Evolutionary conservation across 2,329 filamentous ascomycete genomes (phyloP).

Genomic region (Xylaria sp.): DNA sequence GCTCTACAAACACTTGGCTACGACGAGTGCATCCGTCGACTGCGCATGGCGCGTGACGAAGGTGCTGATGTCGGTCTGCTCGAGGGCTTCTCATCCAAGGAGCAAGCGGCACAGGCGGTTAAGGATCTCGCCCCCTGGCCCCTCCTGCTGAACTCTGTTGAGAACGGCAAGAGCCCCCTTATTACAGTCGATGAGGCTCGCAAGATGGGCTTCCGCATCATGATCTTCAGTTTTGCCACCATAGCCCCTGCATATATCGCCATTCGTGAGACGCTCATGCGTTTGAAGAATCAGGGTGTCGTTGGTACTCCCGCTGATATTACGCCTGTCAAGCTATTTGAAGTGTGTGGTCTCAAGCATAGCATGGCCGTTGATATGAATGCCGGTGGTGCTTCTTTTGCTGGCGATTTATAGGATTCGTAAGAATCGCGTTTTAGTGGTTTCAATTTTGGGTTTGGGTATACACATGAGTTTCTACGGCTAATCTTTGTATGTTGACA

Average conservation of each 20-base stretch:
- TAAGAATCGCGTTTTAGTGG: neutral
- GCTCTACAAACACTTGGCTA: slow-evolving; percentile 67
- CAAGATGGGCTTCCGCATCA: slow-evolving; percentile 66
- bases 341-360: slow-evolving; percentile 47
- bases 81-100: slow-evolving; percentile 64
- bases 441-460: neutral
- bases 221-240: slow-evolving; percentile 65
- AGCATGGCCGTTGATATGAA: slow-evolving; percentile 47
- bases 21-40: slow-evolving; percentile 62
- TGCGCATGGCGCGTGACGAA: slow-evolving; percentile 60
- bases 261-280: slow-evolving; percentile 51
- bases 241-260: slow-evolving; percentile 59
- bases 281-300: slow-evolving; percentile 51
- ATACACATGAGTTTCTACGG: neutral
- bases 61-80: slow-evolving; percentile 70
- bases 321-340: slow-evolving; percentile 46
- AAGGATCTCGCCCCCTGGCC: slow-evolving; percentile 54
- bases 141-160: slow-evolving; percentile 67
- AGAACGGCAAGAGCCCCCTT: slow-evolving; percentile 64
- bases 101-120: slow-evolving; percentile 60
- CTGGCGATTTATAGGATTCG: slow-evolving; percentile 37
- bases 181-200: slow-evolving; percentile 63
- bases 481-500: neutral
- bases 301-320: slow-evolving; percentile 47
- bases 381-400: slow-evolving; percentile 46